Percentiles rank a stretch among this genome's conserved stretches.
phyloP scores from a whole-genome alignment of 139 green algal species.

The Microglena sp. region DNA sequence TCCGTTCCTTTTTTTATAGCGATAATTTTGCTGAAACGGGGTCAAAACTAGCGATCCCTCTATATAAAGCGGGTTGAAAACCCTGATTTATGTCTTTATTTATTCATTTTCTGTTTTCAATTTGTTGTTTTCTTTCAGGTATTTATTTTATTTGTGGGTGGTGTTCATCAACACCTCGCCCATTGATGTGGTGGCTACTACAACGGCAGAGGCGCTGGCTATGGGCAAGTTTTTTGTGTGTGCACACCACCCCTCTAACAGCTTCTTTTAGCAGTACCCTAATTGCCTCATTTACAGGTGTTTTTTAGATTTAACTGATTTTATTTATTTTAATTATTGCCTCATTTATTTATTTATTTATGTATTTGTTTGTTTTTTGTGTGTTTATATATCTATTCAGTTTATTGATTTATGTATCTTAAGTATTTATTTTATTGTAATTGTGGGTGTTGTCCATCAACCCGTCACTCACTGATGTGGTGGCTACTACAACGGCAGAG shows the following conservation, averaged over 20 bases:
- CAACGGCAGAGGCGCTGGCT: slow-evolving; percentile 73
- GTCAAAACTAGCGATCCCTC: too few relatives aligned
- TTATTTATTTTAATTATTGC: too few relatives aligned
- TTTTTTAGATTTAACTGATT: neutral
- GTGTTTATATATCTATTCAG: neutral
- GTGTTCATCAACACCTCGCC: slow-evolving; percentile 85
- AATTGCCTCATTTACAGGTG: slow-evolving; percentile 72
- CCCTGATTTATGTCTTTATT: too few relatives aligned
- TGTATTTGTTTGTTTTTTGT: neutral
- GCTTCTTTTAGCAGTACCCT: slow-evolving; percentile 75
- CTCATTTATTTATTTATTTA: too few relatives aligned
- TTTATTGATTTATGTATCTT: too few relatives aligned
- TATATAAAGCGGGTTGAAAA: too few relatives aligned
- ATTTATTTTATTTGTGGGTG: too few relatives aligned
- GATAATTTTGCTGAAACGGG: too few relatives aligned
- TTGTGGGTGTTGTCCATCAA: slow-evolving; percentile 96
- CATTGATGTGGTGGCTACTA: slow-evolving; percentile 90
- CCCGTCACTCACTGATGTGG: slow-evolving; percentile 79
- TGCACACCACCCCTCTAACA: slow-evolving; percentile 89
- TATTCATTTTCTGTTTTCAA: too few relatives aligned
- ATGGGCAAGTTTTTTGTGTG: slow-evolving; percentile 96
- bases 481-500: slow-evolving; percentile 91
- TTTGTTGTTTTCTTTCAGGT: too few relatives aligned
- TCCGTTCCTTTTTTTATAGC: too few relatives aligned
- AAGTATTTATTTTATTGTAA: too few relatives aligned